Percentiles rank a stretch among this genome's conserved stretches.
Evolutionary conservation across 345 rosid genomes (phyloP).

Genomic region (Eucalyptus rudis): DNA sequence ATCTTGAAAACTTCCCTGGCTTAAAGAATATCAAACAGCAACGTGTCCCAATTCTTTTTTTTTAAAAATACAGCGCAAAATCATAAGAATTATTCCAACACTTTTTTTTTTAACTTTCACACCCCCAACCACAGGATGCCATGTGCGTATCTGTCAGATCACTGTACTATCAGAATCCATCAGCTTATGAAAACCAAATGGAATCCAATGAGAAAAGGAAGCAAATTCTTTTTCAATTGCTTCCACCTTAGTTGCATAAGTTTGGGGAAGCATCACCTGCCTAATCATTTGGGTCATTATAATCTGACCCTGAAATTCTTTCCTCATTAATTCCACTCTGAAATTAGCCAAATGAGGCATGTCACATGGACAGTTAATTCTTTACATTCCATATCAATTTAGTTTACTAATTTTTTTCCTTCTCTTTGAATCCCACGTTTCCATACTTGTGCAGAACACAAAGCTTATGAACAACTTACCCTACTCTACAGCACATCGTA

Average conservation of each 20-base stretch:
- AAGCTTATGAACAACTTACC: background rate
- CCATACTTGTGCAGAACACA: background rate
- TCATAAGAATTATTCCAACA: background rate
- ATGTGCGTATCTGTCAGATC: background rate
- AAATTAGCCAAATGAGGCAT: background rate
- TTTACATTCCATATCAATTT: background rate
- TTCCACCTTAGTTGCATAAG: background rate
- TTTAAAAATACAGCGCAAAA: background rate
- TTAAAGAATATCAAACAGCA: background rate
- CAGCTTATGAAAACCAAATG: background rate
- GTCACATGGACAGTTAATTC: background rate
- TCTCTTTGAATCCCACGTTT: background rate
- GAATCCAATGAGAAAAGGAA: background rate
- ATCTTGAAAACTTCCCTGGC: background rate
- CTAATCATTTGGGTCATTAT: background rate
- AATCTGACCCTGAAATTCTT: background rate
- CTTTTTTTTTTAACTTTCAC: background rate
- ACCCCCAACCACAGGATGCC: background rate
- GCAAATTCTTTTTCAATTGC: background rate
- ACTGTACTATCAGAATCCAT: background rate
- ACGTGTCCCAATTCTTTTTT: background rate
- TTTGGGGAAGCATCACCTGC: background rate
- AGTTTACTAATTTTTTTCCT: background rate
- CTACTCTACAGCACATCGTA: background rate
- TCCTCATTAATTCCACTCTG: background rate